phyloP scores from a whole-genome alignment of 2,329 filamentous ascomycete genomes.

The Trichoderma polysporum region DNA sequence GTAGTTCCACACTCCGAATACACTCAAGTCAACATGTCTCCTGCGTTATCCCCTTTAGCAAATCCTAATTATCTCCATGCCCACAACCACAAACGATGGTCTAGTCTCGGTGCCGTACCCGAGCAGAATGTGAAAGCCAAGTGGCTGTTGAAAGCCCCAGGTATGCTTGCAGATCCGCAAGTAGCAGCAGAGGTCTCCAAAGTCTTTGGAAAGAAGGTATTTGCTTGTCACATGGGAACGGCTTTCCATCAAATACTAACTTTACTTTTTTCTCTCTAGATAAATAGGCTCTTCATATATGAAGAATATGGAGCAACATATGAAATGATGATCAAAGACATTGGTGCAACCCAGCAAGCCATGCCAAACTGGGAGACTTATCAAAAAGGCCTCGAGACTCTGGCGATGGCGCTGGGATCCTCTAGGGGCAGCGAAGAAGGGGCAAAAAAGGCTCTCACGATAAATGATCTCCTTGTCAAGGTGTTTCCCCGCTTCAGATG shows the following conservation, averaged over 20 bases:
- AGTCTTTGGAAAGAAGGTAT: constrained; percentile 60
- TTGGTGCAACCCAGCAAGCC: constrained; percentile 65
- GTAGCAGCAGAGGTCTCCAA: constrained; percentile 61
- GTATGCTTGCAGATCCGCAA: constrained; percentile 58
- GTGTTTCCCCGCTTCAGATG: constrained; percentile 42
- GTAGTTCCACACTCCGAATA: constrained; percentile 69
- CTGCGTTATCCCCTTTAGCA: constrained; percentile 20
- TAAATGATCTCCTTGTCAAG: constrained; percentile 89
- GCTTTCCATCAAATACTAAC: not conserved
- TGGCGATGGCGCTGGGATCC: constrained; percentile 73
- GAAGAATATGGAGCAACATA: constrained; percentile 91
- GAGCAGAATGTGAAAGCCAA: constrained; percentile 40
- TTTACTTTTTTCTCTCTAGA: constrained; percentile 47
- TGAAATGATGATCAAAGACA: constrained; percentile 77
- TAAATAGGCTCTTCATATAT: constrained; percentile 80
- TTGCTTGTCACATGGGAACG: constrained; percentile 10
- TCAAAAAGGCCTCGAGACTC: constrained; percentile 79
- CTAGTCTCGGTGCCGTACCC: constrained; percentile 48
- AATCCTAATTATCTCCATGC: constrained; percentile 6
- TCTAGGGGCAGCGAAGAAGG: constrained; percentile 62
- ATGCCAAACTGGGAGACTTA: constrained; percentile 75
- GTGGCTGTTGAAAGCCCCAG: constrained; percentile 48
- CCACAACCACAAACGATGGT: constrained; percentile 46
- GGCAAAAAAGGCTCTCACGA: constrained; percentile 72
- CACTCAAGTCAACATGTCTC: constrained; percentile 39